Evolutionary conservation across 169 alveolate genomes (phyloP).

Genomic region (Plasmodium berghei): DNA sequence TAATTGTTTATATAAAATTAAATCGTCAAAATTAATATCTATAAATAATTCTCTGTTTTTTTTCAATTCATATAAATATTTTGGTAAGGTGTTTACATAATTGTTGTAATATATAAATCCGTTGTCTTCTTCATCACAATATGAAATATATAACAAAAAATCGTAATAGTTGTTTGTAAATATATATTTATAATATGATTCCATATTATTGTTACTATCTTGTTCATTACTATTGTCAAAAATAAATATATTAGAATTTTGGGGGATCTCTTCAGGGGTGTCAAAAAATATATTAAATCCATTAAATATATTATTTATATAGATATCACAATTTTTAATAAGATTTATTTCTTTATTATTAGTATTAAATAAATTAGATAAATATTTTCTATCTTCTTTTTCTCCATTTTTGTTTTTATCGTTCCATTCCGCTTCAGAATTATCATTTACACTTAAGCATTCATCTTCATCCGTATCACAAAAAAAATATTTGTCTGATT

Average conservation of each 20-base stretch:
- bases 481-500: constrained; percentile 6
- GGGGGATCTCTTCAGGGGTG: not conserved
- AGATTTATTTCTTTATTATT: constrained; percentile 61
- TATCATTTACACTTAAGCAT: constrained; percentile 22
- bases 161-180: constrained; percentile 68
- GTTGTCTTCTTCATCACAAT: constrained; percentile 70
- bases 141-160: constrained; percentile 50
- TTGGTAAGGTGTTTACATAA: constrained; percentile 27
- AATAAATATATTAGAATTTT: constrained; percentile 15
- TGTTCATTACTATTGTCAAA: constrained; percentile 28
- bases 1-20: constrained; percentile 57
- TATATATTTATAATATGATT: constrained; percentile 17
- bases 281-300: constrained; percentile 67
- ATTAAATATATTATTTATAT: constrained; percentile 61
- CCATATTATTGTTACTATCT: no score
- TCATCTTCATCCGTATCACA: constrained; percentile 26
- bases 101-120: constrained; percentile 54
- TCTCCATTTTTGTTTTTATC: not conserved
- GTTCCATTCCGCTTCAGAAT: constrained; percentile 6
- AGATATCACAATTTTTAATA: constrained; percentile 61
- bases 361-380: constrained; percentile 31
- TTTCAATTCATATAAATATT: constrained; percentile 62
- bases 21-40: constrained; percentile 17
- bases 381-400: constrained; percentile 39
- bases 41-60: constrained; percentile 50